Evolutionary conservation across 163 green algal species (phyloP).

Genomic region (Coccomyxa subellipsoidea): DNA sequence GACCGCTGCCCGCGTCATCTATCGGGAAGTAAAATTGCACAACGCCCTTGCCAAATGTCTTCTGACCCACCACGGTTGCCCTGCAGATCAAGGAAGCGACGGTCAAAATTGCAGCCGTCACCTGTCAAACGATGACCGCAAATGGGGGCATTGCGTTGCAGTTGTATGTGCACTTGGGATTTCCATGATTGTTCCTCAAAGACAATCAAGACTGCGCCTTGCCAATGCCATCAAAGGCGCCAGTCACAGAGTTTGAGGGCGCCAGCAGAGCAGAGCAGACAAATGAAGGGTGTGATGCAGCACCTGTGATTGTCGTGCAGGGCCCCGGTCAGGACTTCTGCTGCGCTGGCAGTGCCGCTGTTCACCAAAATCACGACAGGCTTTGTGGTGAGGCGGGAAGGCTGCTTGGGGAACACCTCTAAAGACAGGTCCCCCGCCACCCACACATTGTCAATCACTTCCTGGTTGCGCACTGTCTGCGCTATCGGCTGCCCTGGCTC

Average conservation of each 20-base stretch:
- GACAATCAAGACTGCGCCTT: no score
- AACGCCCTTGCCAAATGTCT: constrained; percentile 64
- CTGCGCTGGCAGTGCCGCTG: constrained; percentile 41
- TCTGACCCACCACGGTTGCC: constrained; percentile 52
- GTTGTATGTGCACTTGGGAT: no score
- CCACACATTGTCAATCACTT: constrained; percentile 20
- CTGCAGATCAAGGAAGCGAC: no score
- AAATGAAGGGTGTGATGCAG: not conserved
- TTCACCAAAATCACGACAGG: constrained; percentile 55
- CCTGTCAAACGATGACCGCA: no score
- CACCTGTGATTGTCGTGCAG: constrained; percentile 57
- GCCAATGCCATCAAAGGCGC: no score
- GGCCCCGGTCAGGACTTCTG: constrained; percentile 55
- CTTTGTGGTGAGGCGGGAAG: constrained; percentile 36
- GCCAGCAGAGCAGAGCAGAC: not conserved
- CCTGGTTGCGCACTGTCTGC: constrained; percentile 32
- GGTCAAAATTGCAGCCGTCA: no score
- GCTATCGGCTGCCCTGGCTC: constrained; percentile 20
- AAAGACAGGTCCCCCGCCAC: not conserved
- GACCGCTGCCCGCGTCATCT: constrained; percentile 40
- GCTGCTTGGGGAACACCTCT: constrained; percentile 24
- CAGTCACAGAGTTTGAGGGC: not conserved
- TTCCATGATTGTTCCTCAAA: no score
- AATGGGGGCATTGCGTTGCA: no score
- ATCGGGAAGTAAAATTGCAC: constrained; percentile 67